Percentiles rank a stretch among this genome's conserved stretches.
Evolutionary conservation across 768 basidiomycete species (phyloP).

Genomic region (Macrolepiota dolichaula): DNA sequence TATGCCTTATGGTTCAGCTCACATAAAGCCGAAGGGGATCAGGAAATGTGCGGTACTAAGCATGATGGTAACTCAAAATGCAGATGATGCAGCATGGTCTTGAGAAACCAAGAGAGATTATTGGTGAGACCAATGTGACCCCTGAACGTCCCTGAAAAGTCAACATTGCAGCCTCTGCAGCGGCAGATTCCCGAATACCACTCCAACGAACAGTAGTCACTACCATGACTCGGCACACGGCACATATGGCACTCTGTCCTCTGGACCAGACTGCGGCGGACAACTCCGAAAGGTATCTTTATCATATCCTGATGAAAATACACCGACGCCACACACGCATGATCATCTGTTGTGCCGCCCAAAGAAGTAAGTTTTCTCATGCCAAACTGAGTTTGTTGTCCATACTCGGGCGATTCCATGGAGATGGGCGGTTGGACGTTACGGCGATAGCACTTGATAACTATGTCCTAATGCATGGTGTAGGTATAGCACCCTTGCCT

Average conservation of each 20-base stretch:
- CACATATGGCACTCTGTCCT: neutral
- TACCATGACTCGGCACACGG: neutral
- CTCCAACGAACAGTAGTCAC: neutral
- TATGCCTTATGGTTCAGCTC: neutral
- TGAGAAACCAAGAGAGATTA: neutral
- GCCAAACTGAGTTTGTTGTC: neutral
- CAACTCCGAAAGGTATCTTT: neutral
- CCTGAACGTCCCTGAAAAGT: no score
- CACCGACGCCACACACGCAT: neutral
- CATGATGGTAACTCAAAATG: neutral
- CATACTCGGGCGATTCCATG: neutral
- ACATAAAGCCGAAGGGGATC: neutral
- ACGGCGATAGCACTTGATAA: slow-evolving; percentile 7
- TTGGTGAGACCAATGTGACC: no score
- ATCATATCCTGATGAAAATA: neutral
- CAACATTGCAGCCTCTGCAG: no score
- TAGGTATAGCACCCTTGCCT: neutral
- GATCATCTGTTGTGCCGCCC: neutral
- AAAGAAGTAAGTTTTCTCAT: neutral
- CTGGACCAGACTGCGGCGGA: neutral
- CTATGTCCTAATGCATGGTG: neutral
- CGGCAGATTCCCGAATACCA: neutral
- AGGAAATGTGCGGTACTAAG: neutral
- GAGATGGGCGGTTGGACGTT: neutral
- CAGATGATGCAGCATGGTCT: neutral